Percentiles rank a stretch among this genome's conserved stretches.
phyloP scores from a whole-genome alignment of 179 eudicot species.

The Silene vulgaris region DNA sequence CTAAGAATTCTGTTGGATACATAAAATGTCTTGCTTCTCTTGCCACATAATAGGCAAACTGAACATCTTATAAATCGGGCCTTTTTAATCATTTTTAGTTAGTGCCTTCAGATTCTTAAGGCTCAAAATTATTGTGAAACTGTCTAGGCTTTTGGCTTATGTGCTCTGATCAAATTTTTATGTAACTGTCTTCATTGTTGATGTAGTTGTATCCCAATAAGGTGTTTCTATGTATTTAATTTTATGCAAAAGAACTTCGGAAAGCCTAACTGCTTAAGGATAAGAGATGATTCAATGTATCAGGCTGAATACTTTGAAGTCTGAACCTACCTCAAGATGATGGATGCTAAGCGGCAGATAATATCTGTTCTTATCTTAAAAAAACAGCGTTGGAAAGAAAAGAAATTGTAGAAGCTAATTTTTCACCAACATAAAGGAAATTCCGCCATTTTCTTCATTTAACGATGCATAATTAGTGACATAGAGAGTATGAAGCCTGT shows the following conservation, averaged over 20 bases:
- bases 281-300: neutral
- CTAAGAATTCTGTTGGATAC: neutral
- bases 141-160: conserved; percentile 3
- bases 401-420: no score
- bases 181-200: neutral
- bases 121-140: neutral
- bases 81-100: neutral
- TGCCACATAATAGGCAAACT: neutral
- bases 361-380: neutral
- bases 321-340: neutral
- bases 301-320: neutral
- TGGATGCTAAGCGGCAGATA: conserved; percentile 1
- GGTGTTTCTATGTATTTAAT: neutral
- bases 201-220: neutral
- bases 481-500: neutral
- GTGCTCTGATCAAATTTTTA: neutral
- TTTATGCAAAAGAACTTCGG: neutral
- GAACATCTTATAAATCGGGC: neutral
- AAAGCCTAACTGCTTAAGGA: neutral
- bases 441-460: neutral
- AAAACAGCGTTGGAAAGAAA: no score
- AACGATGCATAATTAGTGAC: neutral
- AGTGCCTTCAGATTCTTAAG: neutral
- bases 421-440: no score
- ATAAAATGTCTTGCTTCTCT: neutral